Evolutionary conservation across 2,329 filamentous ascomycete species (phyloP).

Genomic region (Rutstroemia sp.): DNA sequence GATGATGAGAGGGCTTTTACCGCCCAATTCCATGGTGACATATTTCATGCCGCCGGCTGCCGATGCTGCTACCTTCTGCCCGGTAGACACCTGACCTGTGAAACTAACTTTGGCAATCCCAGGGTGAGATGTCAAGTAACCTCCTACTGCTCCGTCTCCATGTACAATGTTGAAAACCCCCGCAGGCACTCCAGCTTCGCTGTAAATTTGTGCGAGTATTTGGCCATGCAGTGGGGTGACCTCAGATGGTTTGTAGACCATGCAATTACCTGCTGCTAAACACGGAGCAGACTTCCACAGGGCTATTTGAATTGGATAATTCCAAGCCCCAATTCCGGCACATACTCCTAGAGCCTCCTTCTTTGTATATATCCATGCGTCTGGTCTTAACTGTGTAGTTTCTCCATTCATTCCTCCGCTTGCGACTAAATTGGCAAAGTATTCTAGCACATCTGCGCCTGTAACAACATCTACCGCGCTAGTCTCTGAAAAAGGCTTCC

Average conservation of each 20-base stretch:
- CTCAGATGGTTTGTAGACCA: conserved; percentile 88
- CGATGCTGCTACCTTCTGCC: conserved; percentile 69
- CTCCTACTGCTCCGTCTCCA: conserved; percentile 70
- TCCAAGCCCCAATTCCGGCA: conserved; percentile 84
- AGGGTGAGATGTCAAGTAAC: conserved; percentile 64
- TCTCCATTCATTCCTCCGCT: conserved; percentile 75
- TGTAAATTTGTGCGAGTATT: conserved; percentile 67
- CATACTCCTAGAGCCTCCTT: conserved; percentile 80
- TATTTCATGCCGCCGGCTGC: conserved; percentile 80
- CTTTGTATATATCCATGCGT: conserved; percentile 76
- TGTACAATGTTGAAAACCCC: conserved; percentile 87
- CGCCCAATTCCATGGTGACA: conserved; percentile 86
- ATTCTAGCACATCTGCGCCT: conserved; percentile 78
- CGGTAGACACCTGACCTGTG: conserved; percentile 79
- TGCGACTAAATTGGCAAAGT: conserved; percentile 74
- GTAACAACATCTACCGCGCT: conserved; percentile 76
- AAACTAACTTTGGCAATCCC: conserved; percentile 80
- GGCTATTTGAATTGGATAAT: conserved; percentile 86
- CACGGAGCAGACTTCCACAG: conserved; percentile 86
- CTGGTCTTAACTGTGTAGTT: conserved; percentile 63
- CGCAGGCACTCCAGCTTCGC: conserved; percentile 69
- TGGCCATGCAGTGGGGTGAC: conserved; percentile 79
- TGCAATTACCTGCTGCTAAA: conserved; percentile 78
- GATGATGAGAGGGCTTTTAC: conserved; percentile 75
- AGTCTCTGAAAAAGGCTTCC: conserved; percentile 80